Evolutionary conservation across 2,329 filamentous ascomycete genomes (phyloP).

Genomic region (Epichloe coenophiala): DNA sequence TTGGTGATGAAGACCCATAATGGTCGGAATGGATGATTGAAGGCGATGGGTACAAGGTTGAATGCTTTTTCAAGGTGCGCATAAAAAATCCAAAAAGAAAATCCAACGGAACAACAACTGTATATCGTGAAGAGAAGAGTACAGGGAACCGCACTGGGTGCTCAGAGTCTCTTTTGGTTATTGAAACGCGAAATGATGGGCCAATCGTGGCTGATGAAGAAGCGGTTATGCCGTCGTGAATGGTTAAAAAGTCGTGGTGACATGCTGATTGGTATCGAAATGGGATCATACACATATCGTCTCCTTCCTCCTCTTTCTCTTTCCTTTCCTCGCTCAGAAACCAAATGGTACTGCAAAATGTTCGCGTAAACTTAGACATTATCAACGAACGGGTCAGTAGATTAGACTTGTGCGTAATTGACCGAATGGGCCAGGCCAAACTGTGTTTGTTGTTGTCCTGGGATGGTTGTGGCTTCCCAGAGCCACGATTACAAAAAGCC

Average conservation of each 20-base stretch:
- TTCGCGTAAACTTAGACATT: too few species aligned
- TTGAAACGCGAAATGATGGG: neutral
- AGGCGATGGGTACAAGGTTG: too few species aligned
- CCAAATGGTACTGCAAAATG: neutral
- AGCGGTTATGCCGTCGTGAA: neutral
- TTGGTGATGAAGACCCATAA: too few species aligned
- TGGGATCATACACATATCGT: neutral
- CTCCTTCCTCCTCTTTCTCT: neutral
- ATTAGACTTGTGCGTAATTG: too few species aligned
- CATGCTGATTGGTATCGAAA: neutral
- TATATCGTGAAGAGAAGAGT: neutral
- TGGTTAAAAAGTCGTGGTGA: neutral
- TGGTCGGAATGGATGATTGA: too few species aligned
- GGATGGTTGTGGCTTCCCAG: too few species aligned
- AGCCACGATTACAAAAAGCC: conserved; percentile 24
- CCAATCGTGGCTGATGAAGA: neutral
- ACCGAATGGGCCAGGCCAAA: neutral
- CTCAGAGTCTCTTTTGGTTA: neutral
- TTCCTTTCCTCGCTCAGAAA: neutral
- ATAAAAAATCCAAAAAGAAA: neutral
- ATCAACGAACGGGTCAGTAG: too few species aligned
- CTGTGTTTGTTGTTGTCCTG: too few species aligned
- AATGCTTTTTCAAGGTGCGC: too few species aligned
- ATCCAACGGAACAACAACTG: neutral
- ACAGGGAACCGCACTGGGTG: neutral